Evolutionary conservation across 2,329 filamentous ascomycete genomes (phyloP).

Genomic region (Mariannaea elegans): DNA sequence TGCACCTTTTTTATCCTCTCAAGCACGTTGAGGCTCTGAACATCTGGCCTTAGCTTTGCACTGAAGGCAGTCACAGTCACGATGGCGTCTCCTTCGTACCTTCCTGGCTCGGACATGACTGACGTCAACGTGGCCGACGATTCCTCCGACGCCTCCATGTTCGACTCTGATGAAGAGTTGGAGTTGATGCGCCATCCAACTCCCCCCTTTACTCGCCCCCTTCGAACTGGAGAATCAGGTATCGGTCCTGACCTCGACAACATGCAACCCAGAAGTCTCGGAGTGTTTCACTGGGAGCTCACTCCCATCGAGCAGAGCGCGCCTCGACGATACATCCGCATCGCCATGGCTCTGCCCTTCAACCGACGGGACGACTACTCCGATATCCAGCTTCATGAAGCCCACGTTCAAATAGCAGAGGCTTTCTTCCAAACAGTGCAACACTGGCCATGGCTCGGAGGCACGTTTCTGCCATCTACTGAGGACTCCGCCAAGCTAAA

Average conservation of each 20-base stretch:
- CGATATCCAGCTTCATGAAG: not conserved
- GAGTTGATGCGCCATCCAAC: not conserved
- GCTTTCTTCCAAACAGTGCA: conserved; percentile 18
- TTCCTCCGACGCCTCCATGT: not conserved
- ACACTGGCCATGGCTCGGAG: conserved; percentile 30
- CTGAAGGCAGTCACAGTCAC: not conserved
- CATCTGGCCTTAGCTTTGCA: not conserved
- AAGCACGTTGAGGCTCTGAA: not conserved
- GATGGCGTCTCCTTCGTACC: not conserved
- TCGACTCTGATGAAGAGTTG: not conserved
- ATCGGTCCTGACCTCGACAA: no score
- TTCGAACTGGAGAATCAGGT: not conserved
- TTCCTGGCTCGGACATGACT: not conserved
- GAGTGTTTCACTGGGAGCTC: conserved; percentile 13
- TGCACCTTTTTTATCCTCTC: not conserved
- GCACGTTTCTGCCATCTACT: conserved; percentile 7
- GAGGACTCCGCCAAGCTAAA: not conserved
- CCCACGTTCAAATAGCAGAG: not conserved
- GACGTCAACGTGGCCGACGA: not conserved
- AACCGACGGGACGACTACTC: not conserved
- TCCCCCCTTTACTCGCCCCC: not conserved
- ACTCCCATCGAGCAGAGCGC: conserved; percentile 29
- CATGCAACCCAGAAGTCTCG: not conserved
- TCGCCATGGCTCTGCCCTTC: conserved; percentile 23
- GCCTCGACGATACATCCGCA: conserved; percentile 25